A percentile compares a stretch with the other conserved stretches of the same genome.
These are phyloP conservation scores for Wolfiporia cocos DNA, from an alignment of 1,284 basidiomycete species.

Conservation along the genomic window DNA sequence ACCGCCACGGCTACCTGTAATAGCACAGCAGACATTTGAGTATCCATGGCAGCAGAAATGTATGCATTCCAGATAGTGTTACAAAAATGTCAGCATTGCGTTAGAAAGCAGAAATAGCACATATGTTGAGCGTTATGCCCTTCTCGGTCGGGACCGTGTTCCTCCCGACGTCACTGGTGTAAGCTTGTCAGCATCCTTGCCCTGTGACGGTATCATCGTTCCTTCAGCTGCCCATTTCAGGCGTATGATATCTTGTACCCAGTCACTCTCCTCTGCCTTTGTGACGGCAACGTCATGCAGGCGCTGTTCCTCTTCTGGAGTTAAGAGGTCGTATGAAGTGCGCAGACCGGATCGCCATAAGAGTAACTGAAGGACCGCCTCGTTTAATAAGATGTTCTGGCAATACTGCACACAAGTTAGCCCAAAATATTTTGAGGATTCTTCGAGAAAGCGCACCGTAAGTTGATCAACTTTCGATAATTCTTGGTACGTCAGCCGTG, in stretches of 20 bases:
- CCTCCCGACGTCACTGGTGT: neutral
- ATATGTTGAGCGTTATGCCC: too few relatives aligned
- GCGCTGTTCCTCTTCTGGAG: slow-evolving; percentile 44
- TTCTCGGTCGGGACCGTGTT: slow-evolving; percentile 4
- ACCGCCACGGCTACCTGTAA: too few relatives aligned
- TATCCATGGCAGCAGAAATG: too few relatives aligned
- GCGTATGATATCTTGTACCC: slow-evolving; percentile 58
- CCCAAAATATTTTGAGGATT: too few relatives aligned
- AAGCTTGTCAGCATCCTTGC: neutral
- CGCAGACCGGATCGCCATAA: slow-evolving; percentile 62
- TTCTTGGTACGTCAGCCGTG: too few relatives aligned
- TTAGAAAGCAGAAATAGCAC: too few relatives aligned
- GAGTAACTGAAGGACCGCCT: slow-evolving; percentile 61
- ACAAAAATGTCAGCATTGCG: too few relatives aligned
- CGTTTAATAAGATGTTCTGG: slow-evolving; percentile 59
- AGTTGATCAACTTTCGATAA: too few relatives aligned
- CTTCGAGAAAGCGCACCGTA: too few relatives aligned
- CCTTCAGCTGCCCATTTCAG: slow-evolving; percentile 20
- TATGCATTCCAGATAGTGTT: too few relatives aligned
- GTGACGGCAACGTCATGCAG: slow-evolving; percentile 43
- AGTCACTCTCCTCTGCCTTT: slow-evolving; percentile 49
- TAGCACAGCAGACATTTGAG: too few relatives aligned
- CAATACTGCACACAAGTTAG: slow-evolving; percentile 65
- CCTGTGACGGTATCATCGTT: slow-evolving; percentile 15
- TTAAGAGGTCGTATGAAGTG: slow-evolving; percentile 37